Conservation (phyloP, 164 flowering plant species). For the Berberis thunbergii region DNA sequence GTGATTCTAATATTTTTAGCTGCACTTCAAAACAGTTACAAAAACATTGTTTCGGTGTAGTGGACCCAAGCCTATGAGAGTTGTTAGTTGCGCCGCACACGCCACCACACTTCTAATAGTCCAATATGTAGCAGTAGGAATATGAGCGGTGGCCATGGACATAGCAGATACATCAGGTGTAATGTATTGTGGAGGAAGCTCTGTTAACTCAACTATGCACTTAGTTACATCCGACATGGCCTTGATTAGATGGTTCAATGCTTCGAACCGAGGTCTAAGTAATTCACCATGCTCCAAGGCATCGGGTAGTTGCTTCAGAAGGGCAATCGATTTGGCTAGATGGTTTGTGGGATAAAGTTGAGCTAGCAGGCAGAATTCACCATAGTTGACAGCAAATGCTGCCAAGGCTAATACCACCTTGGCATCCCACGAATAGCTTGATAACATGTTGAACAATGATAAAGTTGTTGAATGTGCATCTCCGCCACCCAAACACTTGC, state of each 20-base stretch:
- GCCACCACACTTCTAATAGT: constrained; percentile 35
- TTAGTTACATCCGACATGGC: constrained; percentile 34
- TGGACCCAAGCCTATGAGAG: constrained; percentile 23
- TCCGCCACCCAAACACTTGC: constrained; percentile 56
- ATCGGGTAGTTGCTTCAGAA: constrained; percentile 45
- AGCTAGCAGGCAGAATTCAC: constrained; percentile 43
- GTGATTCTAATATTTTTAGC: no score
- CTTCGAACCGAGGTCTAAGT: constrained; percentile 33
- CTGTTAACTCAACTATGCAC: constrained; percentile 37
- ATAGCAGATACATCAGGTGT: constrained; percentile 23
- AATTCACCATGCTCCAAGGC: constrained; percentile 28
- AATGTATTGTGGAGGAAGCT: constrained; percentile 33
- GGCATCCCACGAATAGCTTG: constrained; percentile 36
- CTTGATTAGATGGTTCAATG: constrained; percentile 28
- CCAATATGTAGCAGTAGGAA: constrained; percentile 53
- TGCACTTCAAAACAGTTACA: no score
- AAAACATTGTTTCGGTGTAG: no score
- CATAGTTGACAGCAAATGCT: constrained; percentile 8
- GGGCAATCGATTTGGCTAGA: constrained; percentile 36
- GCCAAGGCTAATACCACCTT: constrained; percentile 39
- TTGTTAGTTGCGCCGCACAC: constrained; percentile 29
- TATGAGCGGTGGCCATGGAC: constrained; percentile 23
- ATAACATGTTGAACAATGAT: constrained; percentile 32
- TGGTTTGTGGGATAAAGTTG: constrained; percentile 26
- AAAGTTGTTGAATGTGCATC: constrained; percentile 47